A percentile compares a stretch with the other conserved stretches of the same genome.
These are phyloP conservation scores for Coccomyxa sp. DNA, from an alignment of 139 green algal species.

Conservation along the genomic window DNA sequence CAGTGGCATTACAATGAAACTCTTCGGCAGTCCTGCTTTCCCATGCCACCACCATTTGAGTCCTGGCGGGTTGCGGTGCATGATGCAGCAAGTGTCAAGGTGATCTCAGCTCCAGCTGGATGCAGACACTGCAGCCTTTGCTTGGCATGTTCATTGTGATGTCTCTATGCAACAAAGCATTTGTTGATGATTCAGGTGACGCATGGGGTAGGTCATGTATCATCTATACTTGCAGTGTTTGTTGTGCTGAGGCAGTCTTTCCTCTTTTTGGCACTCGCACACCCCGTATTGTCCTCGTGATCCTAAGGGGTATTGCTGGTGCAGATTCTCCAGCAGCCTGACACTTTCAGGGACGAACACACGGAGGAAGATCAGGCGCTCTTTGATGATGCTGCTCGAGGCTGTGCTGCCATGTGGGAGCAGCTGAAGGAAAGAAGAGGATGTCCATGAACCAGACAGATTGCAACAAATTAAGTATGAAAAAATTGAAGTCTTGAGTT, in stretches of 20 bases:
- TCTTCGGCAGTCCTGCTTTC: constrained; percentile 24
- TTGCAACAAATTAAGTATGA: too few relatives aligned
- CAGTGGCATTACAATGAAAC: constrained; percentile 50
- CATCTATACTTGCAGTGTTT: too few relatives aligned
- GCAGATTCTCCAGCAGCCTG: neutral
- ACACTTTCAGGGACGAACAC: neutral
- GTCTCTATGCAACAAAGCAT: neutral
- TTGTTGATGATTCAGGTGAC: neutral
- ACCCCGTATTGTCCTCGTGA: too few relatives aligned
- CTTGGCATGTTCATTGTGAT: neutral
- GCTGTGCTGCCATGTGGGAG: too few relatives aligned
- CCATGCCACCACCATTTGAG: neutral
- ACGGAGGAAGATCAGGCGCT: too few relatives aligned
- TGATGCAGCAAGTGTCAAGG: neutral
- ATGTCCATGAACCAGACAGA: too few relatives aligned
- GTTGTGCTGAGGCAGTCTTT: too few relatives aligned
- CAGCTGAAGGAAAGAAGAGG: too few relatives aligned
- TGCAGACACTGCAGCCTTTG: neutral
- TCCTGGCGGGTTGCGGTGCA: neutral
- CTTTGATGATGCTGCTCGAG: too few relatives aligned
- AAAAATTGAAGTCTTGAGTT: too few relatives aligned
- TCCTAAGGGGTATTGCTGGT: neutral
- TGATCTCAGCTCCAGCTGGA: neutral
- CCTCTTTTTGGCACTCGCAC: too few relatives aligned
- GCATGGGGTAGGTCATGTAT: neutral